Evolutionary conservation across 2,329 filamentous ascomycete genomes (phyloP).

Genomic region (Zymoseptoria pseudotritici): DNA sequence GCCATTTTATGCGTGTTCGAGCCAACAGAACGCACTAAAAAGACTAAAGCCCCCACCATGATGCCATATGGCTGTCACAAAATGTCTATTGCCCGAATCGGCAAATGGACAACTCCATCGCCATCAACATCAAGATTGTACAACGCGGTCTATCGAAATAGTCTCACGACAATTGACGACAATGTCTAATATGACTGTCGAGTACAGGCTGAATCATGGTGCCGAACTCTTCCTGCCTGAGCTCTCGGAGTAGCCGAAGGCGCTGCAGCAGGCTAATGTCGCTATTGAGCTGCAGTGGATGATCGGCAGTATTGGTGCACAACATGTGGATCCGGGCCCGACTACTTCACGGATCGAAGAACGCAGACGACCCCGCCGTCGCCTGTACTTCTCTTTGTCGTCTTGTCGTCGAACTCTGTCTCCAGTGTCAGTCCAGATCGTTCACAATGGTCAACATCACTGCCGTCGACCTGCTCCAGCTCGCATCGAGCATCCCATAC

Average conservation of each 20-base stretch:
- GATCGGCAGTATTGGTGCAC: not conserved
- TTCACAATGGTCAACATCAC: constrained; percentile 29
- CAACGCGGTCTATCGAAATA: not conserved
- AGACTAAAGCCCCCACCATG: not conserved
- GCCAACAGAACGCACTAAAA: not conserved
- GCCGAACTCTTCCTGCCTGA: not conserved
- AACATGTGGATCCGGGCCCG: not conserved
- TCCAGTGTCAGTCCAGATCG: not conserved
- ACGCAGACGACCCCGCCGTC: not conserved
- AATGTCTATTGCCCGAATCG: not conserved
- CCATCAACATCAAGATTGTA: not conserved
- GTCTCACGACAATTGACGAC: not conserved
- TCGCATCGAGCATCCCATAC: constrained; percentile 28
- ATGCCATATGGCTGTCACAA: not conserved
- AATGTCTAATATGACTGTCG: not conserved
- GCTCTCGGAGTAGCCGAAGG: not conserved
- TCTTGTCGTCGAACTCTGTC: not conserved
- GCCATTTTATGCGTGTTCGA: not conserved
- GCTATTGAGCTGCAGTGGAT: not conserved
- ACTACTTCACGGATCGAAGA: not conserved
- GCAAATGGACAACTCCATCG: not conserved
- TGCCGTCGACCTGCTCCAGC: constrained; percentile 24
- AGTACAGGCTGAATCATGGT: not conserved
- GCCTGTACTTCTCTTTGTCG: not conserved
- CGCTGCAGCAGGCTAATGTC: not conserved